Conservation (phyloP, 805 yeast genomes). For the Saccharomycopsis sp. region DNA sequence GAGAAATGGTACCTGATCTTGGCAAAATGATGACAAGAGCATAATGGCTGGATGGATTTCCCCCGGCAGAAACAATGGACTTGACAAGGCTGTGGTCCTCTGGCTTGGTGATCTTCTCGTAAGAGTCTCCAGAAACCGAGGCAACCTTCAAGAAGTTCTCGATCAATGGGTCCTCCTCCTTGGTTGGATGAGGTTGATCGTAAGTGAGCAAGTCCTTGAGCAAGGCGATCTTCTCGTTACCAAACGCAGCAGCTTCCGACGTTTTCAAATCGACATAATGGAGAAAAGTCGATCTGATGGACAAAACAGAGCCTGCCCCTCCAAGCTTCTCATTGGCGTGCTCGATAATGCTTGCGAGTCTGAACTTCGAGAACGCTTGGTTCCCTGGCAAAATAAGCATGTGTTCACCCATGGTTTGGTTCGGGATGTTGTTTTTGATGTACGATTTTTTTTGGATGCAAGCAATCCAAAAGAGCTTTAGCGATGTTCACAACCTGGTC, state of each 20-base stretch:
- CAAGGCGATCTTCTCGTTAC: conserved; percentile 38
- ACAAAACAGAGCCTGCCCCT: conserved; percentile 54
- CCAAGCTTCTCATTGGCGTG: conserved; percentile 56
- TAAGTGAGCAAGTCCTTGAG: conserved; percentile 63
- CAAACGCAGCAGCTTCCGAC: conserved; percentile 28
- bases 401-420: neutral
- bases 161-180: conserved; percentile 36
- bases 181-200: conserved; percentile 55
- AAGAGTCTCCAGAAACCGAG: conserved; percentile 18
- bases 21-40: conserved; percentile 76
- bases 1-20: conserved; percentile 93
- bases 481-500: neutral
- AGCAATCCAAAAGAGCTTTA: neutral
- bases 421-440: too few relatives aligned
- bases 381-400: conserved; percentile 75
- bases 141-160: conserved; percentile 34
- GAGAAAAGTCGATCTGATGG: conserved; percentile 66
- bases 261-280: conserved; percentile 67
- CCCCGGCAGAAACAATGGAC: conserved; percentile 26
- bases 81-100: conserved; percentile 22
- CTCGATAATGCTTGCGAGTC: conserved; percentile 65
- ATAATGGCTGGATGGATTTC: conserved; percentile 35
- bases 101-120: conserved; percentile 17
- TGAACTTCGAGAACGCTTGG: conserved; percentile 78
- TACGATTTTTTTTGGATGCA: too few relatives aligned